phyloP scores from a whole-genome alignment of 176 grass and related monocot genomes.

The Melocanna baccifera region DNA sequence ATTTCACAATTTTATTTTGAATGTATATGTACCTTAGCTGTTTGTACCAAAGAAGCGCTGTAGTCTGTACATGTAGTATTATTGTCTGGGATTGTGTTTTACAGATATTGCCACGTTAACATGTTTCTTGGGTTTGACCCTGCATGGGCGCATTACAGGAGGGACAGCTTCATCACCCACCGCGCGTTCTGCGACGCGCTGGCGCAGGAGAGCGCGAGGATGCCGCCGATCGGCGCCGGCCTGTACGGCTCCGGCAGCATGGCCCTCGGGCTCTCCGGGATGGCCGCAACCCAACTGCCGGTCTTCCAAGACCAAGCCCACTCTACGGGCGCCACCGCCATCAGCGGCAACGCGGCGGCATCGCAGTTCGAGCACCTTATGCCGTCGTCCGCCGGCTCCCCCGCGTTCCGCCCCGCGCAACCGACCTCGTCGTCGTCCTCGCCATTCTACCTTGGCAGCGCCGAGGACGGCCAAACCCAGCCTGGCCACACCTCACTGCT shows the following conservation, averaged over 20 bases:
- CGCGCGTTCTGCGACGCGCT: conserved; percentile 82
- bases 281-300: conserved; percentile 32
- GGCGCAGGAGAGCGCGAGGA: conserved; percentile 71
- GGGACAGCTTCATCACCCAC: conserved; percentile 96
- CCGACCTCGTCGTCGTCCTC: conserved; percentile 4
- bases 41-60: too few relatives aligned
- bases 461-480: conserved; percentile 35
- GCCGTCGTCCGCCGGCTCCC: not conserved
- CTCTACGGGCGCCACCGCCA: conserved; percentile 24
- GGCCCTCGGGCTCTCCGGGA: conserved; percentile 44
- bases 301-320: conserved; percentile 35
- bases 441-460: conserved; percentile 54
- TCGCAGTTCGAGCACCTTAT: conserved; percentile 59
- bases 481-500: conserved; percentile 31
- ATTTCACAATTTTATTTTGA: not conserved
- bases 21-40: too few relatives aligned
- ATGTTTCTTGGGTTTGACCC: not conserved
- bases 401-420: conserved; percentile 27
- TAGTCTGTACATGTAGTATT: not conserved
- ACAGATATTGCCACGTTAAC: not conserved
- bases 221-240: conserved; percentile 38
- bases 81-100: not conserved
- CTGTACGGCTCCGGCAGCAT: conserved; percentile 49
- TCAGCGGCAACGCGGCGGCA: conserved; percentile 11
- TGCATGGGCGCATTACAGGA: conserved; percentile 41